phyloP scores from a whole-genome alignment of 768 basidiomycete species.

The Rhizopogon rudus region DNA sequence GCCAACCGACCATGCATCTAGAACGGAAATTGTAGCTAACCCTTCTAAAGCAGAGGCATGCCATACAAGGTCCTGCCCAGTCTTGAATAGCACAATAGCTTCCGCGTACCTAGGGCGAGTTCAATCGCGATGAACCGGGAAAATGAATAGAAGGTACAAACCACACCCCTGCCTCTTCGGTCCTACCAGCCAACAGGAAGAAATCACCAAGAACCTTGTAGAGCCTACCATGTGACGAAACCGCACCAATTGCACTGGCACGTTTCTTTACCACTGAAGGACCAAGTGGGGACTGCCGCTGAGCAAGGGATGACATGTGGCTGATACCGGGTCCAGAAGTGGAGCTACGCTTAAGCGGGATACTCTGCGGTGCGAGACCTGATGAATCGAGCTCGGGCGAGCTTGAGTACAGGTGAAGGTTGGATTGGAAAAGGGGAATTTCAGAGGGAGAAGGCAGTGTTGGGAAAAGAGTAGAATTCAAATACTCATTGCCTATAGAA shows the following conservation, averaged over 20 bases:
- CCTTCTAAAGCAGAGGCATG: slow-evolving; percentile 88
- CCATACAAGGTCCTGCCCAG: slow-evolving; percentile 77
- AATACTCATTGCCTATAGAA: slow-evolving; percentile 79
- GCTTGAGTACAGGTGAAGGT: slow-evolving; percentile 46
- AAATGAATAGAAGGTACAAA: slow-evolving; percentile 29
- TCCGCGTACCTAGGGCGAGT: slow-evolving; percentile 70
- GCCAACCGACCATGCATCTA: slow-evolving; percentile 82
- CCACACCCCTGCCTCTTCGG: slow-evolving; percentile 79
- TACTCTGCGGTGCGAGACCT: slow-evolving; percentile 21
- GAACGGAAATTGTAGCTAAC: slow-evolving; percentile 67
- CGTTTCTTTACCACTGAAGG: slow-evolving; percentile 51
- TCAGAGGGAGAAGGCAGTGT: slow-evolving; percentile 56
- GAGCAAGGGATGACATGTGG: slow-evolving; percentile 16
- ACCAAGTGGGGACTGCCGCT: slow-evolving; percentile 50
- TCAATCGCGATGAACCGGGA: slow-evolving; percentile 4
- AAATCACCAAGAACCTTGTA: slow-evolving; percentile 88
- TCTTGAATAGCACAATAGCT: slow-evolving; percentile 72
- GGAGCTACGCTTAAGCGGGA: slow-evolving; percentile 50
- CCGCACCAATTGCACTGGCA: slow-evolving; percentile 54
- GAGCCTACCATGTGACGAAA: slow-evolving; percentile 79
- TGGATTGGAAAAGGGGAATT: slow-evolving; percentile 45
- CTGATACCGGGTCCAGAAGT: slow-evolving; percentile 33
- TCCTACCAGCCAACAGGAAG: slow-evolving; percentile 82
- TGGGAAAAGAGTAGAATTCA: slow-evolving; percentile 68
- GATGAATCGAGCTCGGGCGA: slow-evolving; percentile 45